Evolutionary conservation across 2,329 filamentous ascomycete genomes (phyloP).

Genomic region (Hirsutella thompsonii): DNA sequence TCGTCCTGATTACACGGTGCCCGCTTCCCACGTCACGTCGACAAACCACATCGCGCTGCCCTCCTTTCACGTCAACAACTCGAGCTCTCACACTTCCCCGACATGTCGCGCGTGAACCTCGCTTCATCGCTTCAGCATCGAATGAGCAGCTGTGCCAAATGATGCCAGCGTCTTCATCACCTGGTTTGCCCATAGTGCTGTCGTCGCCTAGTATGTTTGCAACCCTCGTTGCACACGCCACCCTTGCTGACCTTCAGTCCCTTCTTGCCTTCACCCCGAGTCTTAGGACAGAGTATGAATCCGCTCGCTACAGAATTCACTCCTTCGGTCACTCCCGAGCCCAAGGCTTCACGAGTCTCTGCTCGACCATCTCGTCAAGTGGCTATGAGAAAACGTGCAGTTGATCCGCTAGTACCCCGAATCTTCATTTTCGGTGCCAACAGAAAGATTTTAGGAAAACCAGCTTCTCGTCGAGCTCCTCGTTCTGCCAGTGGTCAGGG

Average conservation of each 20-base stretch:
- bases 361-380: neutral
- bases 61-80: too few relatives aligned
- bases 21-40: too few relatives aligned
- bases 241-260: neutral
- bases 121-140: neutral
- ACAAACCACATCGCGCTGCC: too few relatives aligned
- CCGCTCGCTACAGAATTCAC: slow-evolving; percentile 14
- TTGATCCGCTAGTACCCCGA: neutral
- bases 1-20: too few relatives aligned
- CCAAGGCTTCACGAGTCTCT: neutral
- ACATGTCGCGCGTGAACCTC: neutral
- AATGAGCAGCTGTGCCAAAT: neutral
- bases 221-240: neutral
- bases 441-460: neutral
- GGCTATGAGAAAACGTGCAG: neutral
- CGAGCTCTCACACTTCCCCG: too few relatives aligned
- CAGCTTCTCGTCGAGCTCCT: too few relatives aligned
- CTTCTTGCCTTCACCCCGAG: neutral
- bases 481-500: too few relatives aligned
- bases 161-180: neutral
- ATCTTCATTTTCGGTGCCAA: neutral
- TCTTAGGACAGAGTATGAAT: slow-evolving; percentile 11
- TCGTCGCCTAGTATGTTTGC: neutral
- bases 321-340: slow-evolving; percentile 6
- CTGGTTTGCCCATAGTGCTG: neutral